Conservation (phyloP, 2,329 filamentous ascomycete species). For the Verticillium albo-atrum region DNA sequence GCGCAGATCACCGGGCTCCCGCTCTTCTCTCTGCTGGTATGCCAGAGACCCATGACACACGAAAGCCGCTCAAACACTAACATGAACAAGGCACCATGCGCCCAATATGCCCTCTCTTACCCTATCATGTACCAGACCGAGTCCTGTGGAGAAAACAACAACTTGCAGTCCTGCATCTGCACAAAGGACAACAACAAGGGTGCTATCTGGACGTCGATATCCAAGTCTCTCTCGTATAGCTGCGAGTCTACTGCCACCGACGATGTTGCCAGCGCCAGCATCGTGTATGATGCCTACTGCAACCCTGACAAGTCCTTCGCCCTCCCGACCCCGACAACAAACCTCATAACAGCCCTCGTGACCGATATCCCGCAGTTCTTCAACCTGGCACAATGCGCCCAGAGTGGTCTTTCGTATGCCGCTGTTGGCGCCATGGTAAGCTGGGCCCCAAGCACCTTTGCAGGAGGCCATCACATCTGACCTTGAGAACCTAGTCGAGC, state of each 20-base stretch:
- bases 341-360: conserved; percentile 41
- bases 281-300: conserved; percentile 44
- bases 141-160: conserved; percentile 37
- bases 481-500: no score
- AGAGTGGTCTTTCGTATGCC: conserved; percentile 27
- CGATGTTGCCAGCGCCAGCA: conserved; percentile 40
- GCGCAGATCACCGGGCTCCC: background rate
- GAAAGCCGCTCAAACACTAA: no score
- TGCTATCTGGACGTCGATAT: conserved; percentile 32
- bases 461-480: no score
- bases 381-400: conserved; percentile 39
- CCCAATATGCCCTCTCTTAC: conserved; percentile 34
- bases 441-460: background rate
- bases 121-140: conserved; percentile 38
- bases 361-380: conserved; percentile 41
- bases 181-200: conserved; percentile 37
- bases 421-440: conserved; percentile 29
- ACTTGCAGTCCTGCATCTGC: conserved; percentile 49
- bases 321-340: conserved; percentile 36
- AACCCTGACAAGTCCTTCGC: conserved; percentile 31
- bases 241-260: conserved; percentile 43
- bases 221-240: conserved; percentile 31
- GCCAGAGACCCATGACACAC: background rate
- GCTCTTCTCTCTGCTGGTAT: background rate
- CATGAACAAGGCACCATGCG: conserved; percentile 42